Evolutionary conservation across 2,329 filamentous ascomycete species (phyloP).

Genomic region (Xylariaceae sp.): DNA sequence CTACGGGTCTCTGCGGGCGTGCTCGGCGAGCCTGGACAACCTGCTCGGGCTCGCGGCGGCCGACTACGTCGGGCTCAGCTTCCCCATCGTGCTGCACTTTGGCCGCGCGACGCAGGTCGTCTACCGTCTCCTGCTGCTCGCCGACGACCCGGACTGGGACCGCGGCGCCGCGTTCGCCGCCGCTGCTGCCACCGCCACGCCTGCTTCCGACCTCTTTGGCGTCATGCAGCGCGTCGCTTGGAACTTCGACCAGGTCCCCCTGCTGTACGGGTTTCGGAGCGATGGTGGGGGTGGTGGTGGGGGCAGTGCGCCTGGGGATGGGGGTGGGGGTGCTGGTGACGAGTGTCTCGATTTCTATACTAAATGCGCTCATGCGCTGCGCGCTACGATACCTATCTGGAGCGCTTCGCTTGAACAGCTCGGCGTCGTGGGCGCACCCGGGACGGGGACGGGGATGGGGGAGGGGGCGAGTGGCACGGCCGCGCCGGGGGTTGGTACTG

Average conservation of each 20-base stretch:
- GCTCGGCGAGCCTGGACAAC: constrained; percentile 30
- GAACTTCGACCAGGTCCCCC: constrained; percentile 24
- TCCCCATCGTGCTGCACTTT: constrained; percentile 32
- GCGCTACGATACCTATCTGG: constrained; percentile 28
- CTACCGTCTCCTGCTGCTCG: constrained; percentile 34
- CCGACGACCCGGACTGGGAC: constrained; percentile 36
- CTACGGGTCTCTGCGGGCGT: constrained; percentile 28
- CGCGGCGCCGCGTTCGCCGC: constrained; percentile 17
- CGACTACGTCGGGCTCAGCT: constrained; percentile 28
- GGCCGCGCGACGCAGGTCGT: constrained; percentile 32
- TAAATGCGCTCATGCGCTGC: constrained; percentile 26
- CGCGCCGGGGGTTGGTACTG: too few relatives aligned
- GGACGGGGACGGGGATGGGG: not conserved
- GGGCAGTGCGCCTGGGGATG: not conserved
- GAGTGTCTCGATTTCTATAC: constrained; percentile 24
- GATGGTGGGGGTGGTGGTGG: constrained; percentile 16
- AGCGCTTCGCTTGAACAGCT: constrained; percentile 25
- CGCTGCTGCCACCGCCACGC: too few relatives aligned
- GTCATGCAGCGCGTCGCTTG: constrained; percentile 23
- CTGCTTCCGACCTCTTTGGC: constrained; percentile 29
- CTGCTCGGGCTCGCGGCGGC: constrained; percentile 25
- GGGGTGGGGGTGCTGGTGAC: not conserved
- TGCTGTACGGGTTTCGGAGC: constrained; percentile 21
- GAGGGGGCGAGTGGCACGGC: not conserved
- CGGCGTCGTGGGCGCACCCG: constrained; percentile 1